A percentile compares a stretch with the other conserved stretches of the same genome.
phyloP scores from a whole-genome alignment of 805 yeast genomes.

The Candida ovalis region DNA sequence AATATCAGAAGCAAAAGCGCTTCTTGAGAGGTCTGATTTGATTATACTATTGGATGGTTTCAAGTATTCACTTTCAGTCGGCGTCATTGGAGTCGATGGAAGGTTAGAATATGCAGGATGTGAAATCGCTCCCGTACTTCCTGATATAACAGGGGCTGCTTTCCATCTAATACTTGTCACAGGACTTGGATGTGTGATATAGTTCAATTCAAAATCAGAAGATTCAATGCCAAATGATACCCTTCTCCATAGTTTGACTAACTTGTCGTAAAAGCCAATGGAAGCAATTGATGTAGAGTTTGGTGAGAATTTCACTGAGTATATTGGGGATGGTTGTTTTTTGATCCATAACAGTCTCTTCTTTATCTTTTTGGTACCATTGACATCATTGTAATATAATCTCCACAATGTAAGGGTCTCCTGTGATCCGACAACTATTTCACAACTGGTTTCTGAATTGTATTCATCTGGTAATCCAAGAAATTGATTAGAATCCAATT shows the following conservation, averaged over 20 bases:
- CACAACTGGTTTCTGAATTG: constrained; percentile 39
- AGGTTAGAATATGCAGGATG: neutral
- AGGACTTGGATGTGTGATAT: constrained; percentile 59
- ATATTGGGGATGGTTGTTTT: constrained; percentile 59
- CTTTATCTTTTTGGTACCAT: constrained; percentile 17
- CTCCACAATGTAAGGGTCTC: constrained; percentile 50
- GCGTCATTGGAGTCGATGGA: constrained; percentile 9
- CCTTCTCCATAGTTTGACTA: constrained; percentile 78
- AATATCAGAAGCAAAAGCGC: constrained; percentile 5
- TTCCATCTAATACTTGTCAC: constrained; percentile 63
- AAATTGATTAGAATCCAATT: constrained; percentile 23
- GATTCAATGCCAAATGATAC: constrained; percentile 61
- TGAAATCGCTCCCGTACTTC: neutral
- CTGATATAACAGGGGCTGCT: constrained; percentile 4
- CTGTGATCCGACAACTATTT: constrained; percentile 58
- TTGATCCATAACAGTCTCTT: constrained; percentile 40
- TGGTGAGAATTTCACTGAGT: constrained; percentile 54
- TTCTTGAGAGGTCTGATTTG: constrained; percentile 17
- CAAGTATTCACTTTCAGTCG: constrained; percentile 12
- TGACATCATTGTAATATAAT: constrained; percentile 28
- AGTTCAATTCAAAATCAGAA: constrained; percentile 62
- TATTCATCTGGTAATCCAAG: constrained; percentile 32
- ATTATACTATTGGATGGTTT: constrained; percentile 29
- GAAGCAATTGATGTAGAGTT: constrained; percentile 67
- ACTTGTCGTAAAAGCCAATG: constrained; percentile 55